Evolutionary conservation across 2,329 filamentous ascomycete genomes (phyloP).

Genomic region (Zymoseptoria ardabiliae): DNA sequence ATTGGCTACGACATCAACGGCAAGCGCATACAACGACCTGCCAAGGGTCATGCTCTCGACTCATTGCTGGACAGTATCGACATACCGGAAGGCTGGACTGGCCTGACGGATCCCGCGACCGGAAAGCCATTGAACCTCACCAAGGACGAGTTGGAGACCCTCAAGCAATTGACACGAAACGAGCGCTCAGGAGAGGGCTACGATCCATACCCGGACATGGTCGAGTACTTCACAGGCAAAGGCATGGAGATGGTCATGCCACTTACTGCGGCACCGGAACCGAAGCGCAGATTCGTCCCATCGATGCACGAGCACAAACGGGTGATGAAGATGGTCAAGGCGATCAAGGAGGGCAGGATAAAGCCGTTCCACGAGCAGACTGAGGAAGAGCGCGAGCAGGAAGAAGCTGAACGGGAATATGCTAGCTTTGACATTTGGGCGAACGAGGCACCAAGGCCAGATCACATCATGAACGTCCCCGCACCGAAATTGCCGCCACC

Average conservation of each 20-base stretch:
- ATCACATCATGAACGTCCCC: conserved; percentile 89
- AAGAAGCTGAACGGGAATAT: conserved; percentile 64
- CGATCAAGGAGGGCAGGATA: conserved; percentile 89
- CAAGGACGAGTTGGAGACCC: conserved; percentile 78
- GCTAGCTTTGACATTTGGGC: conserved; percentile 89
- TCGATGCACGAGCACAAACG: conserved; percentile 96
- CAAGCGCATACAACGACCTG: conserved; percentile 93
- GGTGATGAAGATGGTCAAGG: conserved; percentile 93
- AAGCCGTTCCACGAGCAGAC: conserved; percentile 76
- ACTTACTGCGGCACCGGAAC: conserved; percentile 85
- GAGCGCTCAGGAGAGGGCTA: conserved; percentile 82
- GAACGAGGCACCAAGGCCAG: conserved; percentile 73
- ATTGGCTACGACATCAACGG: conserved; percentile 99
- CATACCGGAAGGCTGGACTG: conserved; percentile 94
- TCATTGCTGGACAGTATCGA: conserved; percentile 93
- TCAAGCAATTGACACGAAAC: conserved; percentile 82
- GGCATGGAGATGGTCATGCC: conserved; percentile 84
- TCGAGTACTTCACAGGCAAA: conserved; percentile 89
- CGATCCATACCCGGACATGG: conserved; percentile 84
- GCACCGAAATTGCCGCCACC: conserved; percentile 90
- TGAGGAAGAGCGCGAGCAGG: conserved; percentile 47
- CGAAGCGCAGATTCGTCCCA: conserved; percentile 88
- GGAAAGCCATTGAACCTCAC: conserved; percentile 86
- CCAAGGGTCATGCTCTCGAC: conserved; percentile 87
- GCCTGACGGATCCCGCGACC: conserved; percentile 85